Conservation (phyloP, 1,139 yeast genomes). For the Kazachstania sp. region DNA sequence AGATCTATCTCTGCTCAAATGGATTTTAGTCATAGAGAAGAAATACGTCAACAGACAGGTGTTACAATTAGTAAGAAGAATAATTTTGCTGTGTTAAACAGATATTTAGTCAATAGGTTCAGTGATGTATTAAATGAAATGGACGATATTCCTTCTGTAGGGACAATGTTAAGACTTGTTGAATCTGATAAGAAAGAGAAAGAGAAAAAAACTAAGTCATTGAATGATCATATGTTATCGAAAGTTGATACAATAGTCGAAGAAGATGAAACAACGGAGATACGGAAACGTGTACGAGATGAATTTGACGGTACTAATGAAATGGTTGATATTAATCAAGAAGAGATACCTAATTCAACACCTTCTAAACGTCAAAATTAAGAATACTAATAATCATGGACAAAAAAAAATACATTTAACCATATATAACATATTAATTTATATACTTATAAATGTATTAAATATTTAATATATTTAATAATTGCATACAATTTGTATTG, state of each 20-base stretch:
- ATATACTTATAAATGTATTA: no score
- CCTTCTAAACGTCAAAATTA: no score
- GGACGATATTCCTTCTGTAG: conserved; percentile 29
- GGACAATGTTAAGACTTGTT: conserved; percentile 23
- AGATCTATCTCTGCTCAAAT: conserved; percentile 7
- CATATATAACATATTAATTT: no score
- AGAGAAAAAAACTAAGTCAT: neutral
- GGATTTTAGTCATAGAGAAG: conserved; percentile 2
- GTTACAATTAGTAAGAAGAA: conserved; percentile 23
- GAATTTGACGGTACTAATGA: neutral
- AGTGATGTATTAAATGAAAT: conserved; percentile 35
- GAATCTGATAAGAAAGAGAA: neutral
- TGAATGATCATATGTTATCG: neutral
- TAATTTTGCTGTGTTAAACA: conserved; percentile 42
- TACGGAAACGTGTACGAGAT: conserved; percentile 1
- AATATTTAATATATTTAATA: no score
- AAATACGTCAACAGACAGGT: conserved; percentile 8
- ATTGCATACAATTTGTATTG: no score
- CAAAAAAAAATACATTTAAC: no score
- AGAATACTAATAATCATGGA: no score
- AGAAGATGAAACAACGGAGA: neutral
- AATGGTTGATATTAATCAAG: neutral
- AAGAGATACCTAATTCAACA: neutral
- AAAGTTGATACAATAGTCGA: neutral
- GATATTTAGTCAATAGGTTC: conserved; percentile 42